Evolutionary conservation across 805 yeast genomes (phyloP).

Genomic region (Cyberlindnera sargentensis): DNA sequence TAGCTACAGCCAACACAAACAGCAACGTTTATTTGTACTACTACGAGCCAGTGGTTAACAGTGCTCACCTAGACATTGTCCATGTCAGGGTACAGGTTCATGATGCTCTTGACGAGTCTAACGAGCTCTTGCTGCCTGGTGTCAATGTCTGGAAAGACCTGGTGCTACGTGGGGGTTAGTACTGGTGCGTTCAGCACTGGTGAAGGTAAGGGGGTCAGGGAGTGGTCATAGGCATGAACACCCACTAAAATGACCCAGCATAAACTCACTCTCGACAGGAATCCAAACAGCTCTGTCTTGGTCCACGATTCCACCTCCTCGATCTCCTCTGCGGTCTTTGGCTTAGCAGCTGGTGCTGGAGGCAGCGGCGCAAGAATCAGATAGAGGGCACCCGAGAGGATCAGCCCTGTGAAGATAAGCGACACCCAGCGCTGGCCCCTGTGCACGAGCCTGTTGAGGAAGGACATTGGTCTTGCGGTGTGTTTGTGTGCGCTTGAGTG

Average conservation of each 20-base stretch:
- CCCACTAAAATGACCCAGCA: background rate
- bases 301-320: slow-evolving; percentile 9
- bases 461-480: slow-evolving; percentile 3
- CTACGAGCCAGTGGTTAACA: too few species aligned
- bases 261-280: slow-evolving; percentile 9
- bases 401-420: slow-evolving; percentile 11
- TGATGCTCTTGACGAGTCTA: slow-evolving; percentile 12
- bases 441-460: slow-evolving; percentile 7
- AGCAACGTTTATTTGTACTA: too few species aligned
- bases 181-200: too few species aligned
- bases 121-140: slow-evolving; percentile 8
- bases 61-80: too few species aligned
- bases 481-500: too few species aligned
- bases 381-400: slow-evolving; percentile 10
- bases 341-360: slow-evolving; percentile 2
- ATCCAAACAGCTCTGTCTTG: slow-evolving; percentile 9
- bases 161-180: slow-evolving; percentile 8
- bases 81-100: slow-evolving; percentile 10
- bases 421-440: slow-evolving; percentile 6
- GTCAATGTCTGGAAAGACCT: slow-evolving; percentile 16
- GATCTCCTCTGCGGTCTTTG: slow-evolving; percentile 9
- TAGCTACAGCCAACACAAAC: too few species aligned
- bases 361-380: slow-evolving; percentile 12
- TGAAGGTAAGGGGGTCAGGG: too few species aligned
- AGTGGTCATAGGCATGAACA: too few species aligned